These are phyloP conservation scores for Filosporella fistucella DNA, from an alignment of 495 filamentous ascomycete species.

Conservation along the genomic window DNA sequence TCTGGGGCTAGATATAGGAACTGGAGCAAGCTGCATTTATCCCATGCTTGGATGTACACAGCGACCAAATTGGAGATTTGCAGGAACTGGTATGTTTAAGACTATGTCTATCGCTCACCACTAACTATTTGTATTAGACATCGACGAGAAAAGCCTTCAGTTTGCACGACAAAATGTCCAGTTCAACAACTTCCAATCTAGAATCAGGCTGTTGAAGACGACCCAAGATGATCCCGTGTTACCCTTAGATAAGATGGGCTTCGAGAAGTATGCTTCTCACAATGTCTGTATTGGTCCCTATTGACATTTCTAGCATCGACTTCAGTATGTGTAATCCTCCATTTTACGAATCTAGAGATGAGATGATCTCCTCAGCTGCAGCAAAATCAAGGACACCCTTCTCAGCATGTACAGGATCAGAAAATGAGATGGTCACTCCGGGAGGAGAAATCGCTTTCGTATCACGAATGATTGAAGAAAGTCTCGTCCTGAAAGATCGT, in stretches of 20 bases:
- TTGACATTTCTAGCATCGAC: constrained; percentile 50
- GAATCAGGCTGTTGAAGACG: constrained; percentile 61
- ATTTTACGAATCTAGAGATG: constrained; percentile 73
- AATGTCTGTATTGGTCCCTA: not conserved
- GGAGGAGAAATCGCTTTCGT: constrained; percentile 86
- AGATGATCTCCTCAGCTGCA: constrained; percentile 60
- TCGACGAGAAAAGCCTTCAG: constrained; percentile 67
- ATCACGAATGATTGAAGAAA: constrained; percentile 69
- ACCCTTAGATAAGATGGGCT: constrained; percentile 47
- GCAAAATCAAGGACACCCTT: constrained; percentile 65
- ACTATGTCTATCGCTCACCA: not conserved
- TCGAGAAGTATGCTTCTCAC: constrained; percentile 40
- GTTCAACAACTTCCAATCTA: constrained; percentile 56
- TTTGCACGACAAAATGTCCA: constrained; percentile 60
- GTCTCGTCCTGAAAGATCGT: constrained; percentile 48
- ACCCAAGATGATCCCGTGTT: constrained; percentile 50
- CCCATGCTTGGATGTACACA: constrained; percentile 73
- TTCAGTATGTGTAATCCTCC: constrained; percentile 96
- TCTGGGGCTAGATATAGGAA: constrained; percentile 83
- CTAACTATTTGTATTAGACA: constrained; percentile 46
- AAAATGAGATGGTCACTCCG: constrained; percentile 79
- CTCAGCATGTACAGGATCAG: constrained; percentile 77
- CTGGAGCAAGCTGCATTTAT: constrained; percentile 88
- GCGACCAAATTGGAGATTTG: constrained; percentile 64
- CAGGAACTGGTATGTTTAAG: constrained; percentile 57